phyloP scores from a whole-genome alignment of 495 filamentous ascomycete species.

The Hyaloscypha variabilis region DNA sequence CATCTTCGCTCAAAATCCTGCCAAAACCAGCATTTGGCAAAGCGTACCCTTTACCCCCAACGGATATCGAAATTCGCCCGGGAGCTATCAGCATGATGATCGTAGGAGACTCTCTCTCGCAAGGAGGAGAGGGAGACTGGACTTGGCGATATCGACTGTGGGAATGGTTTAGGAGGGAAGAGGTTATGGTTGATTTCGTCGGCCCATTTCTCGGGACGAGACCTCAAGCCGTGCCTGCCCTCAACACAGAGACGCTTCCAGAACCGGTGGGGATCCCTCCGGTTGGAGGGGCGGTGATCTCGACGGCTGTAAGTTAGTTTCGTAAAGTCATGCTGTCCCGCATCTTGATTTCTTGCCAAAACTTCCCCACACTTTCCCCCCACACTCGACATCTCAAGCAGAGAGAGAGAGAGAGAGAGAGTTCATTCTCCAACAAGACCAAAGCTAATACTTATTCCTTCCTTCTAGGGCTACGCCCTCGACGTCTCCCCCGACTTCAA shows the following conservation, averaged over 20 bases:
- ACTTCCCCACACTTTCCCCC: no score
- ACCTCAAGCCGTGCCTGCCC: background rate
- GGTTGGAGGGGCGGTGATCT: background rate
- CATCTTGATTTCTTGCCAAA: no score
- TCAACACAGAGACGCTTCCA: background rate
- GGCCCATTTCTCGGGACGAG: slow-evolving; percentile 25
- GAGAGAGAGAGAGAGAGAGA: no score
- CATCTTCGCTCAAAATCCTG: background rate
- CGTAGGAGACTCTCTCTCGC: slow-evolving; percentile 42
- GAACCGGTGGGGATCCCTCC: background rate
- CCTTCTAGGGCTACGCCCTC: background rate
- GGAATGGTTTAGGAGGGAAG: slow-evolving; percentile 33
- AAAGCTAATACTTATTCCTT: background rate
- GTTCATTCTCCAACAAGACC: background rate
- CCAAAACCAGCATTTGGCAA: background rate
- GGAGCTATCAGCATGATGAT: slow-evolving; percentile 31
- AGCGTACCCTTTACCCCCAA: background rate
- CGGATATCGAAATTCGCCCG: background rate
- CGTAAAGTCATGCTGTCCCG: no score
- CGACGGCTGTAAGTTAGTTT: background rate
- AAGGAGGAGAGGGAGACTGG: slow-evolving; percentile 39
- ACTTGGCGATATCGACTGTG: slow-evolving; percentile 42
- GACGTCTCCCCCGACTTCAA: background rate
- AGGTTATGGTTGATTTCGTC: slow-evolving; percentile 32
- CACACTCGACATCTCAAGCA: no score